These are phyloP conservation scores for Phytophthora boehmeriae DNA, from an alignment of 352 stramenopile genomes.

Conservation along the genomic window DNA sequence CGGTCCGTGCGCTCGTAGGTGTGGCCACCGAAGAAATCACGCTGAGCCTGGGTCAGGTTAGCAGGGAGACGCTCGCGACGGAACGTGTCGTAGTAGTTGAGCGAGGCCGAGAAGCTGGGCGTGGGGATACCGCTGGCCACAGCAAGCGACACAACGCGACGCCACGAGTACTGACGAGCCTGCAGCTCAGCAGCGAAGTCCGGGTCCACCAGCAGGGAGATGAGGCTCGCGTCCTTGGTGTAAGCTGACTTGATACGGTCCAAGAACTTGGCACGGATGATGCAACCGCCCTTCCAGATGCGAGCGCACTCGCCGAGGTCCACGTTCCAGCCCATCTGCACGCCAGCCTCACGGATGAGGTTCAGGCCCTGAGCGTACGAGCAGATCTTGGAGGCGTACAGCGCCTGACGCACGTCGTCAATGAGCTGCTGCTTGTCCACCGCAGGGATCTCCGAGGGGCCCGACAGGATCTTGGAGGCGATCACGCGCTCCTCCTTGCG, in stretches of 20 bases:
- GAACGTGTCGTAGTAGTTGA: slow-evolving; percentile 99
- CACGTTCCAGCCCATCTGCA: slow-evolving; percentile 97
- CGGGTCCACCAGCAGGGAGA: slow-evolving; percentile 97
- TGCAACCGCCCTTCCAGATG: slow-evolving; percentile 99
- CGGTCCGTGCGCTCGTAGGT: slow-evolving; percentile 97
- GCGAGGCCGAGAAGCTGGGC: slow-evolving; percentile 91
- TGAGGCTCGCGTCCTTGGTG: slow-evolving; percentile 89
- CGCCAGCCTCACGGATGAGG: slow-evolving; percentile 93
- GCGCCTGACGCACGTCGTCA: slow-evolving; percentile 94
- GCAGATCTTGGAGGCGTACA: slow-evolving; percentile 99
- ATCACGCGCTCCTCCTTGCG: slow-evolving; percentile 96
- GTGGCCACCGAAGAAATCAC: slow-evolving; percentile 99
- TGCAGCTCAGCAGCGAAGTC: slow-evolving; percentile 97
- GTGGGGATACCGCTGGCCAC: slow-evolving; percentile 94
- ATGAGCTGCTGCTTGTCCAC: slow-evolving; percentile 96
- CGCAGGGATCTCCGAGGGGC: slow-evolving; percentile 91
- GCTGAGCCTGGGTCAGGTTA: slow-evolving; percentile 99
- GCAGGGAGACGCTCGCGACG: slow-evolving; percentile 93
- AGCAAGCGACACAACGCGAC: slow-evolving; percentile 96
- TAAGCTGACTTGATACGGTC: slow-evolving; percentile 98
- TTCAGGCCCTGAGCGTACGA: slow-evolving; percentile 98
- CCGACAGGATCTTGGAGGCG: slow-evolving; percentile 93
- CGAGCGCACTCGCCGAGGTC: slow-evolving; percentile 96
- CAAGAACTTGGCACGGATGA: slow-evolving; percentile 98
- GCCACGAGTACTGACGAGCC: slow-evolving; percentile 94